phyloP scores from a whole-genome alignment of 495 filamentous ascomycete species.

The Xylaria sp. region DNA sequence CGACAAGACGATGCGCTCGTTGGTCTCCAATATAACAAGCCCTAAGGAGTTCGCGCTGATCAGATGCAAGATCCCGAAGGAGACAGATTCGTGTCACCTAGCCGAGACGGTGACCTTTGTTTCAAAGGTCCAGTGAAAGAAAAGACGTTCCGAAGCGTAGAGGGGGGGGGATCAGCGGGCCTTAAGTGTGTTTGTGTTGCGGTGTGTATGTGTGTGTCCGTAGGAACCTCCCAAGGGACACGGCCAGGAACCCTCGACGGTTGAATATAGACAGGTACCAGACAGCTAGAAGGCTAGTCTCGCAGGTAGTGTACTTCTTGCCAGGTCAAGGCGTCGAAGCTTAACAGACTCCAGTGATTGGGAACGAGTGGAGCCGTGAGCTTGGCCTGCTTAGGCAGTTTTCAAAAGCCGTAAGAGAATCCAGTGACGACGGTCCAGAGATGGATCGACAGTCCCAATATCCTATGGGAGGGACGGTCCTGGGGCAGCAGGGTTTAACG shows the following conservation, averaged over 20 bases:
- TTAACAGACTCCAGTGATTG: slow-evolving; percentile 51
- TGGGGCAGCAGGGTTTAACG: slow-evolving; percentile 31
- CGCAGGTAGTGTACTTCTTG: slow-evolving; percentile 42
- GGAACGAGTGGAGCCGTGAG: slow-evolving; percentile 50
- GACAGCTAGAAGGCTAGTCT: slow-evolving; percentile 28
- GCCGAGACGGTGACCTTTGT: slow-evolving; percentile 40
- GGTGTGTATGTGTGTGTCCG: slow-evolving; percentile 69
- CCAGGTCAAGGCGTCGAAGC: slow-evolving; percentile 49
- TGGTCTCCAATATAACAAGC: slow-evolving; percentile 27
- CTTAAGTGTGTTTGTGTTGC: slow-evolving; percentile 71
- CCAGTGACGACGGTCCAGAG: slow-evolving; percentile 54
- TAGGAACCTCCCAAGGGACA: slow-evolving; percentile 46
- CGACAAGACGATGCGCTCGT: slow-evolving; percentile 11
- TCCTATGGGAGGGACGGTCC: slow-evolving; percentile 41
- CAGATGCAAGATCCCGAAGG: slow-evolving; percentile 58
- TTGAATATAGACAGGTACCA: slow-evolving; percentile 38
- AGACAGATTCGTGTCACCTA: slow-evolving; percentile 47
- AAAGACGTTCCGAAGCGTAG: slow-evolving; percentile 53
- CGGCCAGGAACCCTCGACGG: slow-evolving; percentile 43
- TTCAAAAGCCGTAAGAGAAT: slow-evolving; percentile 33
- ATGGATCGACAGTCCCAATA: slow-evolving; percentile 54
- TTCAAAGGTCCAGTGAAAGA: slow-evolving; percentile 48
- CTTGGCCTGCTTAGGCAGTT: slow-evolving; percentile 39
- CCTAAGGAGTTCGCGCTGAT: slow-evolving; percentile 54
- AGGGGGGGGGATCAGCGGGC: slow-evolving; percentile 75